Base-by-base conservation (phyloP, 2,329 filamentous ascomycete genomes). In the Aspergillus bombycis region DNA sequence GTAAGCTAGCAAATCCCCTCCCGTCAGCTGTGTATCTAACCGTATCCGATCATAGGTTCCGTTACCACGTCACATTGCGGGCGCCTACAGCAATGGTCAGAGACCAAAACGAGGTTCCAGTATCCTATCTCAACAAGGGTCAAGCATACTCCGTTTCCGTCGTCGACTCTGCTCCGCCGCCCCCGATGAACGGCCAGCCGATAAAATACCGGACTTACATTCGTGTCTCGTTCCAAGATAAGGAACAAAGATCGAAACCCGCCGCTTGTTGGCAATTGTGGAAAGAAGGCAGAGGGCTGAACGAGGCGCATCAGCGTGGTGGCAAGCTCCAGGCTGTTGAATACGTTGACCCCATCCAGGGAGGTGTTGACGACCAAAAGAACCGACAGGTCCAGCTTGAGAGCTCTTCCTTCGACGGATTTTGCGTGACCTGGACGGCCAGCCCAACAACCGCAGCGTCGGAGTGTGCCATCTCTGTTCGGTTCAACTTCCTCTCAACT, bases 111-210 rank as follows among this genome's bases (percentile, higher is more conserved):
- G 94, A 98, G 76, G 96, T 98, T 28, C 95, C 95, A 0, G 88
- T 98, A n/a, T 97, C 94, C 0, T 99, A 99, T 75, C 86, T 99
- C 21, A 99, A 99, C 81, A 98, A 98, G 79, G 94, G 94, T 28
- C 94, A 98, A 76, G 92, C 93, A 19, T 99, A 99, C 76, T 91
- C 92, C 0, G 83, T 99, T 21, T 91, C 91, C 2, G 86, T 99
- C 32, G 83, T 91, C 54, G 95, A 99, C 74, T 95, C 91, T 0
- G 83, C 84, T 7, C 86, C 90, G 1, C 82, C 85, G 1, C 82
- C 85, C 1, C 79, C 89, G 5, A 84, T 87, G 2, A 80, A 86
- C 38, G 77, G 82, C 0, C 85, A 85, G 5, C 89, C 88, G 10
- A 83, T 89, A 16, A 90, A 86, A 68, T 97, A 97, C 75, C 88